Conservation (phyloP, 2,329 filamentous ascomycete species). For the Fusarium pseudonygamai region DNA sequence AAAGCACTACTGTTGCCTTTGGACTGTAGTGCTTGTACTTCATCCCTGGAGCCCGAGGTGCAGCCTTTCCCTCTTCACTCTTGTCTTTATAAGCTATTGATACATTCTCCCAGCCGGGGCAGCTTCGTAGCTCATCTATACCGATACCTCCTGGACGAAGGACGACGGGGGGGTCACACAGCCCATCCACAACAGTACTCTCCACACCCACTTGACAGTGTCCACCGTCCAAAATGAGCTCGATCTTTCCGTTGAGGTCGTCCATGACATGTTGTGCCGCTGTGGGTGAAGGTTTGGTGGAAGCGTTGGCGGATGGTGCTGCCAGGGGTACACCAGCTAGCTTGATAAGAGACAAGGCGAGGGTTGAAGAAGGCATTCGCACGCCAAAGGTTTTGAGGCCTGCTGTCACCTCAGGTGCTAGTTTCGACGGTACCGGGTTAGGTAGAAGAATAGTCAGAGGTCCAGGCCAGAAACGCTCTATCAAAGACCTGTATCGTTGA, state of each 20-base stretch:
- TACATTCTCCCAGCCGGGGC: conserved; percentile 83
- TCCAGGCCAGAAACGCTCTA: conserved; percentile 91
- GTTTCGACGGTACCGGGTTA: conserved; percentile 71
- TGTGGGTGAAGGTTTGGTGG: conserved; percentile 91
- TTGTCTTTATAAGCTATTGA: conserved; percentile 82
- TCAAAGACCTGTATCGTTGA: conserved; percentile 78
- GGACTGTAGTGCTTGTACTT: conserved; percentile 99
- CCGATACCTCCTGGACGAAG: conserved; percentile 88
- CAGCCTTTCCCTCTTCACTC: conserved; percentile 69
- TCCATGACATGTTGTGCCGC: conserved; percentile 88
- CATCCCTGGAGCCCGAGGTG: conserved; percentile 92
- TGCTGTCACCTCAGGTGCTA: conserved; percentile 93
- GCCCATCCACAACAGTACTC: conserved; percentile 94
- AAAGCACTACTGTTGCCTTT: conserved; percentile 84
- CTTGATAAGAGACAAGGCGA: conserved; percentile 89
- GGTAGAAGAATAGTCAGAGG: conserved; percentile 91
- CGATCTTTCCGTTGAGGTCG: conserved; percentile 83
- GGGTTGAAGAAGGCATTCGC: conserved; percentile 84
- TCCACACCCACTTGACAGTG: conserved; percentile 90
- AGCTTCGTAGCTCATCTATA: conserved; percentile 78
- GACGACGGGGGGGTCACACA: conserved; percentile 82
- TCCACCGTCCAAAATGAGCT: conserved; percentile 89
- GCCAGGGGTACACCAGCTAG: conserved; percentile 82
- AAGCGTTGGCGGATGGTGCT: conserved; percentile 93
- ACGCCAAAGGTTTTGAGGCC: conserved; percentile 86